Conservation (phyloP, 441 rosid genomes). For the Euphorbia schlechtendalii region DNA sequence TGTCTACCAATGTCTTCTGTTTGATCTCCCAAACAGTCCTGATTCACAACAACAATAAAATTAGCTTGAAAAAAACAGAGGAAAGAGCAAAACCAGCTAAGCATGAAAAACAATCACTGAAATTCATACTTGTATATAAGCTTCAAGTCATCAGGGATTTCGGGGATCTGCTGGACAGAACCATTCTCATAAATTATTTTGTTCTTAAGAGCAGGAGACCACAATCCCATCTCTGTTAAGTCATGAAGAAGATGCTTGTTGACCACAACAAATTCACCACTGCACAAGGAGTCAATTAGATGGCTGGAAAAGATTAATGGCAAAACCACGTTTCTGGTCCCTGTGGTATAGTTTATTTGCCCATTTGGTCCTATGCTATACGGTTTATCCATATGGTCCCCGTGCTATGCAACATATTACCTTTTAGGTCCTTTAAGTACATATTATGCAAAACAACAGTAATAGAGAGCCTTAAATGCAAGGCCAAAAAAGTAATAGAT, state of each 20-base stretch:
- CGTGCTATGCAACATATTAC: too few species aligned
- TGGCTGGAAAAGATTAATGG: background rate
- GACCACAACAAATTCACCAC: slow-evolving; percentile 92
- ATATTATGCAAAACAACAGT: too few species aligned
- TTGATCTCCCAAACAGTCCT: slow-evolving; percentile 99
- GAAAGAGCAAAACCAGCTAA: too few species aligned
- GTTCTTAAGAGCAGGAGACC: slow-evolving; percentile 73
- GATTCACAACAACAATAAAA: slow-evolving; percentile 1
- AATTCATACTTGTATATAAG: slow-evolving; percentile 59
- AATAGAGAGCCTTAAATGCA: too few species aligned
- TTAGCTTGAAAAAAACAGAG: background rate
- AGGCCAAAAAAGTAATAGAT: too few species aligned
- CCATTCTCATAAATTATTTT: slow-evolving; percentile 65
- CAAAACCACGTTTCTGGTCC: too few species aligned
- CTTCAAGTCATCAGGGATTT: slow-evolving; percentile 66
- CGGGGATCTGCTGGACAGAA: slow-evolving; percentile 63
- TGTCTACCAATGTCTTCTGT: slow-evolving; percentile 81
- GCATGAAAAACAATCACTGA: background rate
- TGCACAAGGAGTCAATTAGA: slow-evolving; percentile 23
- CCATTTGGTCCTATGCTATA: too few species aligned
- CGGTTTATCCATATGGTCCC: too few species aligned
- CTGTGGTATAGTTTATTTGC: too few species aligned
- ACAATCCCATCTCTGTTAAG: slow-evolving; percentile 77
- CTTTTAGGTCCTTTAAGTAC: too few species aligned
- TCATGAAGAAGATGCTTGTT: slow-evolving; percentile 95